Base-by-base conservation (phyloP, 495 filamentous ascomycete species). In the Penicillium bialowiezense region DNA sequence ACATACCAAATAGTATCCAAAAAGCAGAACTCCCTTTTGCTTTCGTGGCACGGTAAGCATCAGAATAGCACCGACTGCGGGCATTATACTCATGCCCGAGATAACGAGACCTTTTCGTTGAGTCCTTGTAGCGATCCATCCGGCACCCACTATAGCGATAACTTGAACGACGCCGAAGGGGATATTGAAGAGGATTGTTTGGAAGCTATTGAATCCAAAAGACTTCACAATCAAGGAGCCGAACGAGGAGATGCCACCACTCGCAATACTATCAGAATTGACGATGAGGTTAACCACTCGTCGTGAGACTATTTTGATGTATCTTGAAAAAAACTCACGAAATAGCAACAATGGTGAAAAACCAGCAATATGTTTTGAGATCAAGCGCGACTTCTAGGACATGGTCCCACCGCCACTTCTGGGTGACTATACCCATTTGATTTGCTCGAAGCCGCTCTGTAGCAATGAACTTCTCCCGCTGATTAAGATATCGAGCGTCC, bases 361-460 rank as follows among this genome's bases (percentile, higher is more conserved):
- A 65, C 55, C 56, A 59, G 33, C 48, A 35, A 59, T 60, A 68
- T 1, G 63, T 77, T 54, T 76, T 76, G 0, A 71, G 65, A 55
- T 81, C 65, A 35, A 42, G 44, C 1, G 74, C 44, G 6, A 72
- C 67, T 48, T 80, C 77, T 14, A 73, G 72, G 17, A 64, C 69
- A 41, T 75, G 72, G 29, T 84, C 79, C 36, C 74, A 72, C 39
- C 63, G 71, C 55, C 79, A 79, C 36, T 63, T 44, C 17, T 56
- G 44, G 3, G 57, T 78, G 68, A 37, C 69, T 3, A 83, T 68
- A 14, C 80, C 80, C 47, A 76, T 77, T 47, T 82, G 72, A 41
- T 84, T 81, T 4, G 68, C 68, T 3, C 74, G 67, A 15, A 82
- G 66, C 15, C 80, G 69, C 57, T 83, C 72, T 10, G 81, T 68